phyloP scores from a whole-genome alignment of 371 early-diverging fungal species.

The Mortierella sp. region DNA sequence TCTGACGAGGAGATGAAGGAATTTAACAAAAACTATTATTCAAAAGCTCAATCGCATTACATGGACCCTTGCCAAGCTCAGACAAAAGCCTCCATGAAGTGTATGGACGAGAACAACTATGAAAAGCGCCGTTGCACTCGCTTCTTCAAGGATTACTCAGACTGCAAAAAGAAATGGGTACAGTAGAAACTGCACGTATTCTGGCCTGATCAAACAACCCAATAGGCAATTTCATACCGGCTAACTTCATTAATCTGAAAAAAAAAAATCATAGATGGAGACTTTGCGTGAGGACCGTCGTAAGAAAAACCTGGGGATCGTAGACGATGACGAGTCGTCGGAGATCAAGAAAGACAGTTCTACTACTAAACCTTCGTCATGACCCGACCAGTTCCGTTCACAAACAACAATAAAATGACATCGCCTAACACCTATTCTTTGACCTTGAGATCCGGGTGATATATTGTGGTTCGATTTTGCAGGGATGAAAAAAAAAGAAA shows the following conservation, averaged over 20 bases:
- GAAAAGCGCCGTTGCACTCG: constrained; percentile 70
- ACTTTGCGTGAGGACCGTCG: constrained; percentile 49
- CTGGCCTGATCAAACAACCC: not conserved
- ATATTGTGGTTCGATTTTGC: not conserved
- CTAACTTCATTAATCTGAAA: not conserved
- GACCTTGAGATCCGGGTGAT: not conserved
- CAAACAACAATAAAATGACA: not conserved
- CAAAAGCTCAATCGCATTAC: constrained; percentile 69
- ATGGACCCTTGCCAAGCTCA: constrained; percentile 75
- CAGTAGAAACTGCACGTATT: not conserved
- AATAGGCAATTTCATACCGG: not conserved
- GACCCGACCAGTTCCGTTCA: not conserved
- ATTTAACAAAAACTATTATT: constrained; percentile 67
- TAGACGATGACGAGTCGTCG: constrained; percentile 33
- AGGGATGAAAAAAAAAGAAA: not conserved
- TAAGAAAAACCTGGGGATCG: constrained; percentile 44
- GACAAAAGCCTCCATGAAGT: constrained; percentile 73
- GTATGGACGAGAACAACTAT: constrained; percentile 72
- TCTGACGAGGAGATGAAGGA: constrained; percentile 56
- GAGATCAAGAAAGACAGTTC: constrained; percentile 15
- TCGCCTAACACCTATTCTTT: not conserved
- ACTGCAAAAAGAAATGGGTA: constrained; percentile 80
- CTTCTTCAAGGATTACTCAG: constrained; percentile 72
- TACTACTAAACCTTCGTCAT: constrained; percentile 3
- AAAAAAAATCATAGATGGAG: constrained; percentile 20